Conservation (phyloP, 768 basidiomycete genomes). For the Lyophyllum atratum region DNA sequence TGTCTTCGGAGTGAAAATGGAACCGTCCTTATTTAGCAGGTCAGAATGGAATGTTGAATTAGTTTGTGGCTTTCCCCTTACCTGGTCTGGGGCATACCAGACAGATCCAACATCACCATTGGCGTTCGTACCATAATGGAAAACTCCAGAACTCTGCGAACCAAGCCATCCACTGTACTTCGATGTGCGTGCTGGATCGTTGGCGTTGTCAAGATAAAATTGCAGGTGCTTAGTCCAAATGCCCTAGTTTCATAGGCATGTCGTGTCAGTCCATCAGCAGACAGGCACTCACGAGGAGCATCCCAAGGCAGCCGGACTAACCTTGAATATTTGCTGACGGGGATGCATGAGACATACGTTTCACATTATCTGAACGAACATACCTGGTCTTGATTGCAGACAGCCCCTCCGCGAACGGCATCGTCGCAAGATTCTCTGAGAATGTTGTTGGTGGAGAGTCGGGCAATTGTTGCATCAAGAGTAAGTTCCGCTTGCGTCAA, state of each 20-base stretch:
- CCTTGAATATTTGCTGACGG: conserved; percentile 48
- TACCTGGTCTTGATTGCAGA: conserved; percentile 51
- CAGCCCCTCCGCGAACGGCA: conserved; percentile 34
- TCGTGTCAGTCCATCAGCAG: neutral
- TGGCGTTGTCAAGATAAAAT: conserved; percentile 49
- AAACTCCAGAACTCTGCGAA: conserved; percentile 43
- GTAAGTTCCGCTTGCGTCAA: conserved; percentile 53
- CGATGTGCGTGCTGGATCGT: conserved; percentile 39
- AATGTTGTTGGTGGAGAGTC: conserved; percentile 40
- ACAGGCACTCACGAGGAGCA: neutral
- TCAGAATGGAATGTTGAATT: neutral
- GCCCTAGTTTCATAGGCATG: conserved; percentile 30
- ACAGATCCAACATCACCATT: conserved; percentile 45
- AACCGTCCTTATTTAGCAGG: conserved; percentile 32
- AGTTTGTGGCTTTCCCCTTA: conserved; percentile 7
- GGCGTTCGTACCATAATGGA: conserved; percentile 43
- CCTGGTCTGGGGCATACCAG: conserved; percentile 47
- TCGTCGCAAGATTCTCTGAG: conserved; percentile 57
- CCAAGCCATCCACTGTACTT: conserved; percentile 44
- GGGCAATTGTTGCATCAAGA: conserved; percentile 48
- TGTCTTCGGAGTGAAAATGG: conserved; percentile 46
- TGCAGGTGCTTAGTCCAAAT: conserved; percentile 55
- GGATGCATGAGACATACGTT: neutral
- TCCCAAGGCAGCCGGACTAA: conserved; percentile 11
- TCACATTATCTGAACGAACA: neutral